These are phyloP conservation scores for Penicillium antarcticum DNA, from an alignment of 495 filamentous ascomycete genomes.

Conservation along the genomic window DNA sequence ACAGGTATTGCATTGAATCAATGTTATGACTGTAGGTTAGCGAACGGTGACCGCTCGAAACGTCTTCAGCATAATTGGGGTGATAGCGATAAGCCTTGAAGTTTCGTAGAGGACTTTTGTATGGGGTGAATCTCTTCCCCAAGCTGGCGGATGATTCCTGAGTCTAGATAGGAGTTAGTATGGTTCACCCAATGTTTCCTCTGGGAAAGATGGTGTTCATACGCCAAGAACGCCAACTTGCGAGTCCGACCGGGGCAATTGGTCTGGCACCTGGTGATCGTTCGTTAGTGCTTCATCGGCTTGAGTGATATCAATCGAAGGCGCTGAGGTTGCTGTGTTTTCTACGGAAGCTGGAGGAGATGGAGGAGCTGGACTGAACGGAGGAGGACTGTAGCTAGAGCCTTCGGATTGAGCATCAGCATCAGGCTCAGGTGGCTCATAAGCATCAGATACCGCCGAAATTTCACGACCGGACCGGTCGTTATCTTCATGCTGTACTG, in stretches of 20 bases:
- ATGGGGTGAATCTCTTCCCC: conserved; percentile 59
- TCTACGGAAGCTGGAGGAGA: conserved; percentile 25
- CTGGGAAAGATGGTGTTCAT: conserved; percentile 24
- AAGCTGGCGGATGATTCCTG: conserved; percentile 10
- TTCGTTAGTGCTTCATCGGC: conserved; percentile 31
- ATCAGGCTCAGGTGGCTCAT: conserved; percentile 58
- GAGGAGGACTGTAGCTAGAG: conserved; percentile 36
- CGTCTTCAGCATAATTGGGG: conserved; percentile 63
- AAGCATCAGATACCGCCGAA: conserved; percentile 46
- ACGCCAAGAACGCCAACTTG: conserved; percentile 37
- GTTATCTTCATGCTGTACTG: neutral
- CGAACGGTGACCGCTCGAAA: conserved; percentile 77
- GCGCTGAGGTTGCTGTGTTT: conserved; percentile 8
- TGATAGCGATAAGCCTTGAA: conserved; percentile 92
- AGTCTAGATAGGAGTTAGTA: conserved; percentile 26
- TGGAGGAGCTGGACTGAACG: conserved; percentile 33
- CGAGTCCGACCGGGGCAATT: conserved; percentile 14
- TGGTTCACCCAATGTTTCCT: conserved; percentile 7
- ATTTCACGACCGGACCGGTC: conserved; percentile 25
- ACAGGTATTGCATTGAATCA: conserved; percentile 67
- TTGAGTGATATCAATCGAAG: conserved; percentile 18
- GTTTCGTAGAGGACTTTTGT: conserved; percentile 74
- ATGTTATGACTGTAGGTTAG: conserved; percentile 91
- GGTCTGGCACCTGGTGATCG: conserved; percentile 25
- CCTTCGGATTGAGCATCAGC: conserved; percentile 25